Percentiles rank a stretch among this genome's conserved stretches.
Conservation (phyloP, 139 green algal genomes). For the Zygnema circumcarinatum region DNA sequence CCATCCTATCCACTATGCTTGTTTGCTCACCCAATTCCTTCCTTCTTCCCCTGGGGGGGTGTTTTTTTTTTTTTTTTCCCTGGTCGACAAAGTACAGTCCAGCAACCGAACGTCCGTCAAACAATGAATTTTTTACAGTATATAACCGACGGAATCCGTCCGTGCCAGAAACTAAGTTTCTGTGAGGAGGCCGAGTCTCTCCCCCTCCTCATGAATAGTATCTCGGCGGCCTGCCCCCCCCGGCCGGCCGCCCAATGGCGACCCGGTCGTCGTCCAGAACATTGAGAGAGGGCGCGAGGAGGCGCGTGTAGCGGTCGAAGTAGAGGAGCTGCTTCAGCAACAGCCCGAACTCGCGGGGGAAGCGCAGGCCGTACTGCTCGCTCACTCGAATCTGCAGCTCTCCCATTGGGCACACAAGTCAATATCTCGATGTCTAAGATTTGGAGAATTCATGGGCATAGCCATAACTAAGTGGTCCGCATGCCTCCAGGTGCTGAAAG, state of each 20-base stretch:
- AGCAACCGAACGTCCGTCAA: too few relatives aligned
- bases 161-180: too few relatives aligned
- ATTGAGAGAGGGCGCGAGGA: slow-evolving; percentile 78
- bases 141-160: too few relatives aligned
- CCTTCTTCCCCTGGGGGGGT: too few relatives aligned
- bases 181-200: too few relatives aligned
- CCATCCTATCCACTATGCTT: too few relatives aligned
- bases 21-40: too few relatives aligned
- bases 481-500: not conserved
- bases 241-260: slow-evolving; percentile 4
- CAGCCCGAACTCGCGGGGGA: slow-evolving; percentile 93
- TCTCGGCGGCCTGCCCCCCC: too few relatives aligned
- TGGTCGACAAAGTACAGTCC: too few relatives aligned
- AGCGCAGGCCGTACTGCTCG: slow-evolving; percentile 88
- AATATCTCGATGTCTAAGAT: slow-evolving; percentile 16
- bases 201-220: too few relatives aligned
- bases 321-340: slow-evolving; percentile 97
- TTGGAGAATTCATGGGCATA: not conserved
- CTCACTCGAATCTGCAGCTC: slow-evolving; percentile 61
- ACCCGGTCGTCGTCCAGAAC: slow-evolving; percentile 76
- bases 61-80: too few relatives aligned
- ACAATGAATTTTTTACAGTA: too few relatives aligned
- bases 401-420: slow-evolving; percentile 9
- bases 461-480: not conserved
- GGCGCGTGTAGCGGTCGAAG: slow-evolving; percentile 90